Base-by-base conservation (phyloP, 2,329 filamentous ascomycete species). In the Diaporthe helianthi region DNA sequence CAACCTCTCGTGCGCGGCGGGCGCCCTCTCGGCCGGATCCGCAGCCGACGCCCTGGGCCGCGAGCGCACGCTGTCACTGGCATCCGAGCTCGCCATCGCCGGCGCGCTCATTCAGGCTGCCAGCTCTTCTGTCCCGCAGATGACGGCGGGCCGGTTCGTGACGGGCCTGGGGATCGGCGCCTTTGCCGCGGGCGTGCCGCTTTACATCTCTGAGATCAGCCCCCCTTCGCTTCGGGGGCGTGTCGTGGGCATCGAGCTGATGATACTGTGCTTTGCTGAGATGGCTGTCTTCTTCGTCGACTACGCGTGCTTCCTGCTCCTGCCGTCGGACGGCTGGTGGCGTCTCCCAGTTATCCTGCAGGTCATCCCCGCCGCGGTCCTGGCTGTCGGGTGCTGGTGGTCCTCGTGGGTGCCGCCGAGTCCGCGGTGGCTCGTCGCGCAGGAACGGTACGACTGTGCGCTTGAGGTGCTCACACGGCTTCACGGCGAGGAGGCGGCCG, bases 251-350 rank as follows among this genome's bases (percentile, higher is more conserved):
- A 77, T 78, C 47, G 69, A 77, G 53, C 70, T 75, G 52, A 78
- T 78, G 76, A 77, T 78, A 31, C 72, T 77, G 17, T 77, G 76
- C 29, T 75, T 77, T 29, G 76, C 73, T 4, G 76, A 78, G 60
- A 77, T 78, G 75, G 73, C 75, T 3, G 76, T 77, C 22, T 77
- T 77, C 71, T 77, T 75, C 26, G 74, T 76, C 31, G 77, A 76
- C 53, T 75, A 70, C 29, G 76, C 75, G 55, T 77, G 74, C 51
- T 76, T 76, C 64, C 71, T 78, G 19, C 41, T 67, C 13, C 4
- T 49, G 26, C 55, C 73, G 46, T 75, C 74, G 8, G 71, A 75
- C 52, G 69, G 73, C 68, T 78, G 76, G 76, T 81, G 79, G 79
- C 77, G 73, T 36, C 74, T 74, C 67, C 76, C 73, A 22, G 76